Evolutionary conservation across 1,284 basidiomycete species (phyloP), one percentile per base, ranked within the genome.

Genomic region (Amylostereum areolatum): DNA sequence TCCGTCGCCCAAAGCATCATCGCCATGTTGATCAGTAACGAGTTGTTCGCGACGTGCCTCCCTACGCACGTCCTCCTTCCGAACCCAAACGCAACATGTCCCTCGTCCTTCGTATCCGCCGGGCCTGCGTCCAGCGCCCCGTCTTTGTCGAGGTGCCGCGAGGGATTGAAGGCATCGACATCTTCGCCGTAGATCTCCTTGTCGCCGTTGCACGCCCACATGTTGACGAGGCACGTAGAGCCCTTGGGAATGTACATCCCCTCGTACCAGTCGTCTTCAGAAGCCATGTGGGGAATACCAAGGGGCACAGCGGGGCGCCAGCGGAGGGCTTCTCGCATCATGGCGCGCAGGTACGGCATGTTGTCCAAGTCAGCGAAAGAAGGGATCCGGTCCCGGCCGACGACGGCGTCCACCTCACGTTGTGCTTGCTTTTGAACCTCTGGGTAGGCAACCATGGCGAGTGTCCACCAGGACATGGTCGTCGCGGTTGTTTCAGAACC

Each of bases 201-300:
- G 30, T 43, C 41, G 4, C 18, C 10, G 28, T 43, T 43, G 28
- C 41, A 43, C n/a, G 41, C n/a, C 56, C 50, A 52, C 7, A 48
- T 35, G 36, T 57, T 59, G 3, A 37, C 37, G 2, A 56, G 28
- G 2, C 58, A 31, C n/a, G 52, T 34, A 2, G 58, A 47, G 4
- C 55, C 55, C 41, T 54, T 56, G 1, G 60, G 60, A 10, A 60
- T 60, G 27, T 51, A 48, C 31, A 55, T 55, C 2, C 56, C 58
- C 5, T 53, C 49, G 18, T 55, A 60, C 5, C 47, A 39, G 37
- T 55, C 52, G 33, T 57, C 59, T 27, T 49, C 33, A 27, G 43
- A 48, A 39, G 48, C 34, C 2, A 31, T 37, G 34, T 53, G 55
- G 3, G 54, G 46, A 5, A 54, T 7, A 18, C 48, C 48, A n/a